Base-by-base conservation (phyloP, 495 filamentous ascomycete species). In the Penicillium psychrofluorescens region DNA sequence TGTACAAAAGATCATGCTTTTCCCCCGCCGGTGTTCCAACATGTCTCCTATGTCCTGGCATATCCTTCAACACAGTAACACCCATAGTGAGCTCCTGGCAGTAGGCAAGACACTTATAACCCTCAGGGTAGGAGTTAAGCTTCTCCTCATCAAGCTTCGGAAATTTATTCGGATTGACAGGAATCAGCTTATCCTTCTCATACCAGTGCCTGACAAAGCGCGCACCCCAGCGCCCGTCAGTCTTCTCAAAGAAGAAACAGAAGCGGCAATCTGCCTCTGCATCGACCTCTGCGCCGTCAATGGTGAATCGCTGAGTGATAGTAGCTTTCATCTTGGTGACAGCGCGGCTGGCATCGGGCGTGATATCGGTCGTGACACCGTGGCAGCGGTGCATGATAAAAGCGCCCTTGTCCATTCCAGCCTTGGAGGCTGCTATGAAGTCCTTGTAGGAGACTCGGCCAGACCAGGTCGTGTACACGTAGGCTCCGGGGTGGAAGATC, bases 261-360 rank as follows among this genome's bases (percentile, higher is more conserved):
- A 84, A 83, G 1, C 78, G 76, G 52, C 76, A 80, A 55, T 84
- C 79, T 36, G 68, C 71, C 51, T 83, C 79, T 10, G 79, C 78
- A 41, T 83, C 79, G 29, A 76, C 78, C 40, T 75, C 67, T 37
- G 64, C 56, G 1, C 51, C 56, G n/a, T 62, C 59, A 30, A 76
- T 65, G 4, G 36, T 54, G 61, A 84, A 83, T 29, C 80, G 72
- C 58, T 84, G 80, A 2, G 80, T 83, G 58, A 83, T 84, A 35
- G 79, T 82, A 2, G 80, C 80, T 58, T 84, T 84, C 77, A 84
- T 78, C 62, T 83, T 84, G 46, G 78, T 78, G 7, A 84, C 72
- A n/a, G 79, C 80, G n/a, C 79, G 76, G 22, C 33, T 49, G 12
- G 45, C 64, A 30, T 52, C 48, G 11, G 59, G 46, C 29, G 59